Conservation (phyloP, 192 early-diverging fungal species). For the Geosiphon pyriformis region DNA sequence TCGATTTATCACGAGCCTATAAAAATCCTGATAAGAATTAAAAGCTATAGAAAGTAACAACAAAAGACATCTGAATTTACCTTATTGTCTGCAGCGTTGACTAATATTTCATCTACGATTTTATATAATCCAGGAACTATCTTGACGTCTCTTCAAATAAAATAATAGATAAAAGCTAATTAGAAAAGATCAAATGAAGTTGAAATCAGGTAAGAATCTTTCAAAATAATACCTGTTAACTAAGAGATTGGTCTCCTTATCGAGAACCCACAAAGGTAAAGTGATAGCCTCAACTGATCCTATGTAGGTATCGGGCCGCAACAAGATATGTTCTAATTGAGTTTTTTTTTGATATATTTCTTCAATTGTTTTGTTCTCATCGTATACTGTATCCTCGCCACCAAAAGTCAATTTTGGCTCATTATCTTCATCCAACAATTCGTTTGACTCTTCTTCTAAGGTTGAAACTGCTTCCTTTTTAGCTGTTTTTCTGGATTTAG, state of each 20-base stretch:
- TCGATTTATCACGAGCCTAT: constrained; percentile 77
- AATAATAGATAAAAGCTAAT: no score
- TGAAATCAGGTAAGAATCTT: no score
- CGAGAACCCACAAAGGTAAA: constrained; percentile 83
- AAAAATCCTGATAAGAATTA: background rate
- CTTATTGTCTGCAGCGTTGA: constrained; percentile 95
- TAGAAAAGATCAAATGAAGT: no score
- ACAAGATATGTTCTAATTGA: constrained; percentile 90
- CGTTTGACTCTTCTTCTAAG: background rate
- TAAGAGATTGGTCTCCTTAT: constrained; percentile 55
- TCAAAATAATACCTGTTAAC: no score
- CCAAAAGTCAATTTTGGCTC: background rate
- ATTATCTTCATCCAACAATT: background rate
- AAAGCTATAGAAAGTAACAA: background rate
- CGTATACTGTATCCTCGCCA: background rate
- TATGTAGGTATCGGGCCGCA: constrained; percentile 95
- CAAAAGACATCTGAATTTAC: constrained; percentile 27
- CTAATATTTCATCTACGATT: constrained; percentile 97
- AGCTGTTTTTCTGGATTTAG: background rate
- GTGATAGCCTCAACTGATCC: constrained; percentile 81
- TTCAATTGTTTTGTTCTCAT: constrained; percentile 50
- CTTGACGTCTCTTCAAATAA: constrained; percentile 52
- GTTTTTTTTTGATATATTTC: constrained; percentile 95
- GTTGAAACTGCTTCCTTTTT: background rate
- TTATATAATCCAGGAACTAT: constrained; percentile 93